phyloP scores from a whole-genome alignment of 2,329 filamentous ascomycete genomes.

The Lasiodiplodia sp. region DNA sequence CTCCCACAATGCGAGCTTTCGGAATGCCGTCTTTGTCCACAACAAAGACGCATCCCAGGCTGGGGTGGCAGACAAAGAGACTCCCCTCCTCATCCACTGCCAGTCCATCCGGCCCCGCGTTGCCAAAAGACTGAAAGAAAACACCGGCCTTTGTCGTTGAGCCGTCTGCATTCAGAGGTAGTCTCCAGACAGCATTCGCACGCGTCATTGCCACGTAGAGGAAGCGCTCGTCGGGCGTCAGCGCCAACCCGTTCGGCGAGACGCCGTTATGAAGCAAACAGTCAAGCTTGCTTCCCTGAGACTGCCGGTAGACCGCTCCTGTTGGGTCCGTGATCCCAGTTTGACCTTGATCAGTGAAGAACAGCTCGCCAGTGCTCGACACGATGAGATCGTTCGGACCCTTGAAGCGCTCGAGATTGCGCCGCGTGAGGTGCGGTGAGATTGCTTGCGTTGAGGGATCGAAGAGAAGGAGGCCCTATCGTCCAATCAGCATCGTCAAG shows the following conservation, averaged over 20 bases:
- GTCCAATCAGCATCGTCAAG: background rate
- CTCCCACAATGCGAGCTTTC: conserved; percentile 45
- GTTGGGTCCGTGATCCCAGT: conserved; percentile 36
- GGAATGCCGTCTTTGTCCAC: conserved; percentile 35
- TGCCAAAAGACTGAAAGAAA: conserved; percentile 53
- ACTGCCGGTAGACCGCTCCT: too few relatives aligned
- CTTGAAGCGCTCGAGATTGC: conserved; percentile 54
- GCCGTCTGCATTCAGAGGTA: too few relatives aligned
- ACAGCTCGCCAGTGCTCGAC: conserved; percentile 48
- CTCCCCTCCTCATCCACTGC: conserved; percentile 48
- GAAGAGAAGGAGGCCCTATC: conserved; percentile 48
- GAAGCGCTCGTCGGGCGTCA: too few relatives aligned
- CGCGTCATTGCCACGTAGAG: too few relatives aligned
- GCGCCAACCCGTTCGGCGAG: too few relatives aligned
- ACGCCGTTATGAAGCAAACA: too few relatives aligned
- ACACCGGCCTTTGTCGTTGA: too few relatives aligned
- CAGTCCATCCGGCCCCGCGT: conserved; percentile 50
- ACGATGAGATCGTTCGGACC: conserved; percentile 53
- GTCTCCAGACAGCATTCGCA: too few relatives aligned
- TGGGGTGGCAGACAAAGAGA: too few relatives aligned
- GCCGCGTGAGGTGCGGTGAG: conserved; percentile 43
- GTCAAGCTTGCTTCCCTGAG: too few relatives aligned
- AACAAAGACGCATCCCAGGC: too few relatives aligned
- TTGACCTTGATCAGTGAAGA: conserved; percentile 56
- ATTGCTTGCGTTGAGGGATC: conserved; percentile 42